Evolutionary conservation across 345 rosid genomes (phyloP).

Genomic region (Salix suchowensis): DNA sequence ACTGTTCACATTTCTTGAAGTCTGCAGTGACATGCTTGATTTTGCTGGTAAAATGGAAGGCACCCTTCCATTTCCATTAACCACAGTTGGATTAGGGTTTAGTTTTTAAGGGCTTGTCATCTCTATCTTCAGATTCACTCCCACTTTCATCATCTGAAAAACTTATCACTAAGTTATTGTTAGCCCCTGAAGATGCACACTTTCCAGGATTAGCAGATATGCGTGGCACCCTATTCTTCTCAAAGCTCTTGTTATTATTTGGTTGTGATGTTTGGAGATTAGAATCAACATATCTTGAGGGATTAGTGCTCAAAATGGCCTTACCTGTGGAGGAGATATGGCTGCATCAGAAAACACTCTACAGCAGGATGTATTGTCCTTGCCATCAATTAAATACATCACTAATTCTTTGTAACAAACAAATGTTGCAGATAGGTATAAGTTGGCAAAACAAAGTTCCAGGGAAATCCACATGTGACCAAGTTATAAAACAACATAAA

Average conservation of each 20-base stretch:
- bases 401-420: background rate
- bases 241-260: slow-evolving; percentile 31
- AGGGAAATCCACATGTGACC: background rate
- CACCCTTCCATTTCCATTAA: slow-evolving; percentile 29
- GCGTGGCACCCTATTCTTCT: slow-evolving; percentile 39
- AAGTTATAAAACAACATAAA: background rate
- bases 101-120: slow-evolving; percentile 21
- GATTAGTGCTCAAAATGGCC: slow-evolving; percentile 22
- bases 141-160: slow-evolving; percentile 86
- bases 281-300: slow-evolving; percentile 22
- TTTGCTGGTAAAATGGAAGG: slow-evolving; percentile 27
- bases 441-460: background rate
- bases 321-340: slow-evolving; percentile 36
- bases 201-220: slow-evolving; percentile 39
- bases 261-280: slow-evolving; percentile 26
- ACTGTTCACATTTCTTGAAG: slow-evolving; percentile 30
- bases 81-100: slow-evolving; percentile 26
- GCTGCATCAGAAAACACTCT: background rate
- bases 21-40: slow-evolving; percentile 29
- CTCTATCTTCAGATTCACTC: slow-evolving; percentile 59
- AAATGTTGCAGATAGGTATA: background rate
- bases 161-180: slow-evolving; percentile 73
- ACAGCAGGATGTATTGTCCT: background rate
- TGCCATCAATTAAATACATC: background rate
- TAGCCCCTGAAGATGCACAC: slow-evolving; percentile 31